Percentiles rank a stretch among this genome's conserved stretches.
Conservation (phyloP, 75 land plant genomes). For the Larix kaempferi region DNA sequence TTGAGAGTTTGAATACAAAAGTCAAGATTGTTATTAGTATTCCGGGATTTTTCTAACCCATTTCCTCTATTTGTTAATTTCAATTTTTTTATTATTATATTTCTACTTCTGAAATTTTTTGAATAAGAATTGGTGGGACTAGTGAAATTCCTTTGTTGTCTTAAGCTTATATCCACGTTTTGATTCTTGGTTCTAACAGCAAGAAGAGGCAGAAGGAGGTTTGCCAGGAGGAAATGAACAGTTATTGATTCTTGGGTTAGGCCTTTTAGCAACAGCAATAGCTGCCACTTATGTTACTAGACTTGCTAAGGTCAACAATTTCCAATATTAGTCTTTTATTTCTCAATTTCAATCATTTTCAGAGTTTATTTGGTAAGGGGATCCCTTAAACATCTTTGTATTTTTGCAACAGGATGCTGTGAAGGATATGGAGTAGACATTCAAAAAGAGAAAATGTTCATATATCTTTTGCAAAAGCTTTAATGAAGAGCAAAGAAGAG, state of each 20-base stretch:
- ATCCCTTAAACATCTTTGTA: neutral
- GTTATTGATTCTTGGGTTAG: constrained; percentile 66
- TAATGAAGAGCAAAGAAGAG: neutral
- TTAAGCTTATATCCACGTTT: neutral
- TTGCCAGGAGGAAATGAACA: constrained; percentile 71
- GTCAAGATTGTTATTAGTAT: too few relatives aligned
- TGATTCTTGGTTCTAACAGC: constrained; percentile 39
- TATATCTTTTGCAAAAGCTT: constrained; percentile 3
- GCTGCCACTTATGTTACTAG: constrained; percentile 93
- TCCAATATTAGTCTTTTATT: neutral
- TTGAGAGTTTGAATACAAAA: neutral
- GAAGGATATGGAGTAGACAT: constrained; percentile 4
- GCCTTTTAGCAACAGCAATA: constrained; percentile 75
- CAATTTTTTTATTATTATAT: neutral
- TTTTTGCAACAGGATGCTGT: constrained; percentile 8
- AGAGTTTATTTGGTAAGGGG: neutral
- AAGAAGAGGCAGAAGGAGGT: constrained; percentile 78
- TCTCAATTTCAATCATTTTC: neutral
- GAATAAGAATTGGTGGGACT: neutral
- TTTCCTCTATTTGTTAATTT: neutral
- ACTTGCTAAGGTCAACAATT: constrained; percentile 73
- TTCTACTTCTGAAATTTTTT: neutral
- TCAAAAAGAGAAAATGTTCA: neutral
- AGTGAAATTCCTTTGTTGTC: neutral
- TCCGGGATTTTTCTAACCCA: neutral